Evolutionary conservation across 2,329 filamentous ascomycete genomes (phyloP), one percentile per base, ranked within the genome.

Genomic region (Verticillium nubilum): DNA sequence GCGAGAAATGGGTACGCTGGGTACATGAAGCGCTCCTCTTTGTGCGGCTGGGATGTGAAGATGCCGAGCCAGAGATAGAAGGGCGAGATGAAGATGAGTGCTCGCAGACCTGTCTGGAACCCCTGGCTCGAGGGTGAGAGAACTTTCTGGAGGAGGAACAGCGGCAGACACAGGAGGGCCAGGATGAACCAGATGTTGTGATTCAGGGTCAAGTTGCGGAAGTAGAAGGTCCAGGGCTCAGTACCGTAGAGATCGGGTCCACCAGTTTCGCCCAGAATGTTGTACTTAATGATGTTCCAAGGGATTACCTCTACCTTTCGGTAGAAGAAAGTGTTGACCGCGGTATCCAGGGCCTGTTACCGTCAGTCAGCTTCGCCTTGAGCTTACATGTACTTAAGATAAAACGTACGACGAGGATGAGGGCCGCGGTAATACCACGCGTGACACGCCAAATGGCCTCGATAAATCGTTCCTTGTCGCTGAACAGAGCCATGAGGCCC

Each of bases 11-110:
- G 95, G 68, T 99, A 99, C 2, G 86, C 90, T 0, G 95, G 95
- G 69, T 97, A 99, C 93, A 99, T 98, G 78, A 99, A 99, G 6
- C 95, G 84, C 75, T 99, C 95, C 72, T 99, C 95, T 70, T 99
- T 99, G 76, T 99, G 95, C 17, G 95, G 91, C 71, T 99, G 95
- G 9, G 89, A 72, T 0, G 91, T 94, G 76, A 99, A 98, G 63
- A 98, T 95, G 3, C 76, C 84, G 28, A 99, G 82, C 95, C 95
- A 99, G 70, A 97, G 82, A 72, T 98, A 99, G 74, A 98, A 96
- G 0, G 95, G 95, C 0, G 85, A 77, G 58, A 94, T 79, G 65
- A 97, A 91, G 23, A 94, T 84, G 54, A 96, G 68, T 10, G 88
- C 91, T 35, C 92, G 87, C 59, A 96, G 75, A 1, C 90, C 83